Conservation (phyloP, 2,329 filamentous ascomycete species). For the Diaporthe vexans region DNA sequence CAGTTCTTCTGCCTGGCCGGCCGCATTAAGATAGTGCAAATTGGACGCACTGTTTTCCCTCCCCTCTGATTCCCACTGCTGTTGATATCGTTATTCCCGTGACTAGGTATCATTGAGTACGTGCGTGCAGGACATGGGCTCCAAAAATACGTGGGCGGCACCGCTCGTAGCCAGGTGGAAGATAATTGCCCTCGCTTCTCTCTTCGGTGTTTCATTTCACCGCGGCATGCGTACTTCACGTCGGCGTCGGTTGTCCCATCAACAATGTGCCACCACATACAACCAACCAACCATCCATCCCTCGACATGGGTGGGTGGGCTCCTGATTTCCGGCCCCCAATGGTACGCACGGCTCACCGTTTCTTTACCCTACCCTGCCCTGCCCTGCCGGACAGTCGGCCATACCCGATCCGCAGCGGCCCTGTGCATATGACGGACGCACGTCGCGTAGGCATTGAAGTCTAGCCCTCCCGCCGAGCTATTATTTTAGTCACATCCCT, state of each 20-base stretch:
- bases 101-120: not conserved
- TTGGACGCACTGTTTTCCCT: constrained; percentile 24
- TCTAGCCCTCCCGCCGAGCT: too few species aligned
- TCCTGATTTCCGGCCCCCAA: too few species aligned
- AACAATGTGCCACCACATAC: not conserved
- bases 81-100: too few species aligned
- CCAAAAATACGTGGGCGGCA: too few species aligned
- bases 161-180: too few species aligned
- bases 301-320: not conserved
- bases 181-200: too few species aligned
- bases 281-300: not conserved
- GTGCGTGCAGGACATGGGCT: not conserved
- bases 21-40: constrained; percentile 21
- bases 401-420: not conserved
- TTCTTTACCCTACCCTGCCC: too few species aligned
- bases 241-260: not conserved
- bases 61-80: not conserved
- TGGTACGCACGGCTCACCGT: too few species aligned
- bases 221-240: not conserved
- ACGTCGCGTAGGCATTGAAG: too few species aligned
- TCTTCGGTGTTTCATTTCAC: not conserved
- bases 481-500: too few species aligned
- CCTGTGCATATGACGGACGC: not conserved
- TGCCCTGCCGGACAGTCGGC: not conserved
- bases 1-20: not conserved